Base-by-base conservation (phyloP, 202 grass and related monocot species). In the Cymbopogon flexuosus region DNA sequence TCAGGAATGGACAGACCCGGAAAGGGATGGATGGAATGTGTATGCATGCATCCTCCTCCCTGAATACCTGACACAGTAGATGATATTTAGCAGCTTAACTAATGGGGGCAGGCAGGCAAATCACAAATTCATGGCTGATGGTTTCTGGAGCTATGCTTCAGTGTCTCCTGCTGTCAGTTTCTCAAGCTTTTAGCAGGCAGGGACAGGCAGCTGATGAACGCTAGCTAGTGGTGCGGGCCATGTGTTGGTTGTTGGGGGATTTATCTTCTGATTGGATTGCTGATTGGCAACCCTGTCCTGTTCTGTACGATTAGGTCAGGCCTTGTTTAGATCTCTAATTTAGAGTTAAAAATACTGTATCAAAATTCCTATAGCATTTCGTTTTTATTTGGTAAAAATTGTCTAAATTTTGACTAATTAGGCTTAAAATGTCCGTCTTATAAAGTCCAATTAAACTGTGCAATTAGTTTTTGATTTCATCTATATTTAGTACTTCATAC, bases 171-270 rank as follows among this genome's bases (percentile, higher is more conserved):
- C 57, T 61, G 58, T 61, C 58, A 10, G 23, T 61, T 58, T 58
- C 54, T 58, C 8, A 58, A 10, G 51, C 63, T 77, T 77, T 68
- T 52, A 56, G 35, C 67, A 22, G 68, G 58, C 19, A 22, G 68
- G 37, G 62, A 34, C 45, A 31, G 63, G 10, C 63, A 10, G 16
- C 43, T 24, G 30, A 56, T 16, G 51, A 21, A 27, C 27, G n/a
- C 18, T 56, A 56, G 51, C 51, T 21, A 21, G n/a, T 56, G 51
- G 51, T 21, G 51, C 8, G 51, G 51, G 51, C 18, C 51, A 54
- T 68, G 62, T 70, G 84, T 45, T 82, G 63, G 64, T 72, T 77
- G 65, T 34, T 77, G 73, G 24, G 45, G 56, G 58, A 51, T 83
- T 72, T 24, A 39, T 72, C 22, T 5, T 19, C 36, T 68, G 47